These are phyloP conservation scores for Claviceps humidiphila DNA, from an alignment of 2,329 filamentous ascomycete species.

Conservation along the genomic window DNA sequence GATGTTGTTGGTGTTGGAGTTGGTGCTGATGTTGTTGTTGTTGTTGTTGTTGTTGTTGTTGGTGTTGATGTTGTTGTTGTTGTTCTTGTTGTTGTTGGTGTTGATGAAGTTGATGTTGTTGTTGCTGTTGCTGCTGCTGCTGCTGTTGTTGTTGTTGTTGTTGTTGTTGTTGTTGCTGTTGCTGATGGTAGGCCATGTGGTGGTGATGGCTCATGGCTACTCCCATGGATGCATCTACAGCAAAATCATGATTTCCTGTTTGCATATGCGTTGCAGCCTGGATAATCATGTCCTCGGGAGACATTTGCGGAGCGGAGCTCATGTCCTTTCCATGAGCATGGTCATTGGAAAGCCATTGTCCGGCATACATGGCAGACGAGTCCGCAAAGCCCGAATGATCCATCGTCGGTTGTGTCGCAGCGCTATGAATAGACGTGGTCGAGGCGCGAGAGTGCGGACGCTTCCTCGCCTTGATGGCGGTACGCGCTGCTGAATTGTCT, in stretches of 20 bases:
- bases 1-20: conserved; percentile 21
- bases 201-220: conserved; percentile 25
- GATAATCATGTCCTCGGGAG: conserved; percentile 46
- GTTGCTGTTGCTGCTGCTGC: conserved; percentile 21
- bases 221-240: conserved; percentile 33
- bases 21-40: not conserved
- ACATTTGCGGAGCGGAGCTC: conserved; percentile 31
- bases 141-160: conserved; percentile 4
- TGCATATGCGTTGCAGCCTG: conserved; percentile 44
- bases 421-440: conserved; percentile 43
- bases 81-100: not conserved
- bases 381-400: conserved; percentile 34
- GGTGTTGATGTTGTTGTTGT: conserved; percentile 16
- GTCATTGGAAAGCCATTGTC: conserved; percentile 36
- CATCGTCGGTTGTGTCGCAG: conserved; percentile 35
- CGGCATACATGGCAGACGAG: conserved; percentile 29
- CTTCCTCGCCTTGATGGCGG: conserved; percentile 29
- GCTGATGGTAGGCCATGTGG: conserved; percentile 26
- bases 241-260: conserved; percentile 34
- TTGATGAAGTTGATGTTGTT: conserved; percentile 16
- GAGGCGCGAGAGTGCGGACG: conserved; percentile 42
- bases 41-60: not conserved
- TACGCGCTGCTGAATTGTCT: conserved; percentile 19
- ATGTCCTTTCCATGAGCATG: conserved; percentile 32
- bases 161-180: too few relatives aligned